A percentile compares a stretch with the other conserved stretches of the same genome.
phyloP scores from a whole-genome alignment of 805 yeast genomes.

The Ogataea degrootiae region DNA sequence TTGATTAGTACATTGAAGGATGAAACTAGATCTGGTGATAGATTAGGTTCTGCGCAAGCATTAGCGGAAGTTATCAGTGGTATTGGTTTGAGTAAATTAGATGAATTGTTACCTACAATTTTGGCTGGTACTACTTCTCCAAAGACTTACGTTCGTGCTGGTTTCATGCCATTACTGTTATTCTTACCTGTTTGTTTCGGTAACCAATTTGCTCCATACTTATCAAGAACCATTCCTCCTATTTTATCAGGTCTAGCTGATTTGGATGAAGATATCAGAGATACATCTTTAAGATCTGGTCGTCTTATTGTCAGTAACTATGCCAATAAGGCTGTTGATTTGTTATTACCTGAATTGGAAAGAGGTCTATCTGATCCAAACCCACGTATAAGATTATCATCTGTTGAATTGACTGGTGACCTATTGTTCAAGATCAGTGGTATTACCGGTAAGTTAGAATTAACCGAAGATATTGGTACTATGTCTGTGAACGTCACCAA shows the following conservation, averaged over 20 bases:
- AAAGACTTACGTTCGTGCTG: constrained; percentile 77
- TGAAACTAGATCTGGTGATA: constrained; percentile 76
- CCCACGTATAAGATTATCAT: constrained; percentile 84
- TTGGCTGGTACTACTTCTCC: constrained; percentile 63
- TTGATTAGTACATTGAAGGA: constrained; percentile 73
- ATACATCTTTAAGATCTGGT: constrained; percentile 88
- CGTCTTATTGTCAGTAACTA: constrained; percentile 85
- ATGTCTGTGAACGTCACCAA: constrained; percentile 48
- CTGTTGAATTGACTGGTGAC: constrained; percentile 95
- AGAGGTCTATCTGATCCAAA: constrained; percentile 77
- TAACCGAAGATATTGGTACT: constrained; percentile 49
- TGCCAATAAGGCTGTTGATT: constrained; percentile 88
- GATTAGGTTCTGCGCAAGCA: constrained; percentile 97
- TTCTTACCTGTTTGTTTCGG: constrained; percentile 96
- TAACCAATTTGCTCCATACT: constrained; percentile 82
- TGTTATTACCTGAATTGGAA: constrained; percentile 90
- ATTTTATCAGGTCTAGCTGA: constrained; percentile 90
- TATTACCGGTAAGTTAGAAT: constrained; percentile 70
- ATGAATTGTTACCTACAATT: constrained; percentile 80
- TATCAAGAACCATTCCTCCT: constrained; percentile 83
- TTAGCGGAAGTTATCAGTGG: constrained; percentile 92
- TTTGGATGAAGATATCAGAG: constrained; percentile 78
- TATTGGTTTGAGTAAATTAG: constrained; percentile 80
- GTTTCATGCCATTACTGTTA: constrained; percentile 83
- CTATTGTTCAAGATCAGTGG: constrained; percentile 92